phyloP scores from a whole-genome alignment of 257 asterid genomes.

The Ilex aquifolium region DNA sequence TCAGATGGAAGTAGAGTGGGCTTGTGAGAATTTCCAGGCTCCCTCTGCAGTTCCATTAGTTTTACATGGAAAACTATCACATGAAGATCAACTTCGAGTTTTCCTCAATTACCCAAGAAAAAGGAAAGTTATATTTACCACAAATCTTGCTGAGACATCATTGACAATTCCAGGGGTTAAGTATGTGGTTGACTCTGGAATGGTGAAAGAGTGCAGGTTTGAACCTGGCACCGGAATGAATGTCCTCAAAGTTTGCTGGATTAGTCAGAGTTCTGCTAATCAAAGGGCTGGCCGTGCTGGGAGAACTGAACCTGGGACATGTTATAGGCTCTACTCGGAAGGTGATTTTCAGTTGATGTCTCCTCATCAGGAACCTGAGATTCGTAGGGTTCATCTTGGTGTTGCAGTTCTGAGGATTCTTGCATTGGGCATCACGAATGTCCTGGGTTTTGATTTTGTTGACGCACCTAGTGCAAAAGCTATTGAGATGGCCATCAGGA shows the following conservation, averaged over 20 bases:
- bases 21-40: slow-evolving; percentile 67
- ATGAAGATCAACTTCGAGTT: slow-evolving; percentile 66
- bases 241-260: slow-evolving; percentile 57
- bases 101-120: slow-evolving; percentile 59
- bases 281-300: slow-evolving; percentile 99
- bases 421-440: slow-evolving; percentile 71
- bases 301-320: slow-evolving; percentile 86
- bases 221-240: slow-evolving; percentile 89
- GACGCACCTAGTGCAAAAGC: slow-evolving; percentile 75
- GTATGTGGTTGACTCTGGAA: slow-evolving; percentile 87
- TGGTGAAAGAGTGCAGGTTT: slow-evolving; percentile 76
- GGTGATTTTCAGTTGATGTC: slow-evolving; percentile 60
- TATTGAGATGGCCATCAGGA: slow-evolving; percentile 66
- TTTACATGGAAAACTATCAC: slow-evolving; percentile 82
- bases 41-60: slow-evolving; percentile 56
- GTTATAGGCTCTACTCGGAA: slow-evolving; percentile 72
- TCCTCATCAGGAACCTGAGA: slow-evolving; percentile 82
- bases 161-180: slow-evolving; percentile 91
- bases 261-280: slow-evolving; percentile 90
- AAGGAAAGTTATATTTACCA: slow-evolving; percentile 75
- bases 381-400: slow-evolving; percentile 86
- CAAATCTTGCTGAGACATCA: slow-evolving; percentile 96
- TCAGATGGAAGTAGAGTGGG: slow-evolving; percentile 94
- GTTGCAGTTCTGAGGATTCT: slow-evolving; percentile 86
- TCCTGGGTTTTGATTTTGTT: slow-evolving; percentile 68